phyloP scores from a whole-genome alignment of 345 rosid genomes.

The Arabidopsis suecica region DNA sequence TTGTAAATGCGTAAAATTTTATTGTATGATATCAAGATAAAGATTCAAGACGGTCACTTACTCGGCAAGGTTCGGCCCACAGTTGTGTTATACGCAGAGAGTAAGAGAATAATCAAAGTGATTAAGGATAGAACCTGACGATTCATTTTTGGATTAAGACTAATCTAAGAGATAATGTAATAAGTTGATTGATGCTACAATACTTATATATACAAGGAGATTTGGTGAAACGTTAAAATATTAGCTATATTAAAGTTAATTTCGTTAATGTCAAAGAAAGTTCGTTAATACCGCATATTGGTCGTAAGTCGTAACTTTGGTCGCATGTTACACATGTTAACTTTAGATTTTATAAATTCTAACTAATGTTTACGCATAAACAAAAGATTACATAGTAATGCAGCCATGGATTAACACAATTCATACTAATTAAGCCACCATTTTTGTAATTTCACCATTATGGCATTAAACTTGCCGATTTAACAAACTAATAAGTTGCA shows the following conservation, averaged over 20 bases:
- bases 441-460: not conserved
- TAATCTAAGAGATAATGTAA: not conserved
- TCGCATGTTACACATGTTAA: not conserved
- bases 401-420: not conserved
- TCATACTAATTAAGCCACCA: not conserved
- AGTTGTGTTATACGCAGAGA: slow-evolving; percentile 6
- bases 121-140: not conserved
- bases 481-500: not conserved
- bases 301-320: slow-evolving; percentile 1
- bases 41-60: slow-evolving; percentile 21
- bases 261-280: not conserved
- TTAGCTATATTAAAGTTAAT: not conserved
- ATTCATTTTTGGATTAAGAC: not conserved
- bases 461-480: not conserved
- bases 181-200: not conserved
- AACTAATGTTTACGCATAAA: not conserved
- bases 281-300: slow-evolving; percentile 2
- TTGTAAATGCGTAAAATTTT: too few relatives aligned
- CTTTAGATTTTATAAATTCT: not conserved
- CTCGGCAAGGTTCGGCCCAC: slow-evolving; percentile 27
- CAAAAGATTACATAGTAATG: not conserved
- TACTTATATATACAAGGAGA: not conserved
- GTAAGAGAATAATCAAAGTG: slow-evolving; percentile 28
- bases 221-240: not conserved
- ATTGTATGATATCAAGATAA: too few relatives aligned